phyloP scores from a whole-genome alignment of 2,329 filamentous ascomycete genomes.

The Talaromyces atroroseus region DNA sequence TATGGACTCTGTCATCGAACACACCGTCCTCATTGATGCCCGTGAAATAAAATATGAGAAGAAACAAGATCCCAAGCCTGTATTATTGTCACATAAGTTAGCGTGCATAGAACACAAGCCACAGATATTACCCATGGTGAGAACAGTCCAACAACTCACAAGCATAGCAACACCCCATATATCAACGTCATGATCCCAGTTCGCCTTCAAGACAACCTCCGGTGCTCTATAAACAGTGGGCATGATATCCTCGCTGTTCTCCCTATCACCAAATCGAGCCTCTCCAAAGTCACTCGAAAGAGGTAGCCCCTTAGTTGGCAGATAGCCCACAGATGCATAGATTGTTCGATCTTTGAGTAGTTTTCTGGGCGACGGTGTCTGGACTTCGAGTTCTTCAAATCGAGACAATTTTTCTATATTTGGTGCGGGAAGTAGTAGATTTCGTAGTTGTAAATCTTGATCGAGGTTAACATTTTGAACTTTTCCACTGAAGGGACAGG shows the following conservation, averaged over 20 bases:
- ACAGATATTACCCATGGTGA: no score
- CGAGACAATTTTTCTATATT: constrained; percentile 34
- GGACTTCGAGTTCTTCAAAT: constrained; percentile 39
- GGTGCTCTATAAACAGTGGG: constrained; percentile 37
- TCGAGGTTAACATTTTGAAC: not conserved
- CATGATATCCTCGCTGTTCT: constrained; percentile 34
- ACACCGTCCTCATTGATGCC: not conserved
- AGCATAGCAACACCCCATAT: constrained; percentile 40
- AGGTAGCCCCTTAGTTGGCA: constrained; percentile 15
- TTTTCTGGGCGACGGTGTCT: constrained; percentile 40
- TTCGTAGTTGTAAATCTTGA: constrained; percentile 43
- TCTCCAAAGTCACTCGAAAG: constrained; percentile 33
- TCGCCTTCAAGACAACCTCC: constrained; percentile 35
- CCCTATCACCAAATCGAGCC: constrained; percentile 29
- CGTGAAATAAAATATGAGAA: not conserved
- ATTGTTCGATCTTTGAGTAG: constrained; percentile 22
- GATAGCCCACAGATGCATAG: constrained; percentile 29
- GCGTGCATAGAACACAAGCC: not conserved
- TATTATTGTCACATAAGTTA: not conserved
- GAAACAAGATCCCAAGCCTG: not conserved
- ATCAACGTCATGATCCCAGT: constrained; percentile 36
- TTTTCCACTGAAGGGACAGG: constrained; percentile 11
- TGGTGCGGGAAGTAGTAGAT: constrained; percentile 41
- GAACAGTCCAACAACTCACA: constrained; percentile 15
- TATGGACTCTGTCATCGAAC: constrained; percentile 15